Evolutionary conservation across 2,329 filamentous ascomycete genomes (phyloP).

Genomic region (Monilinia fructicola): DNA sequence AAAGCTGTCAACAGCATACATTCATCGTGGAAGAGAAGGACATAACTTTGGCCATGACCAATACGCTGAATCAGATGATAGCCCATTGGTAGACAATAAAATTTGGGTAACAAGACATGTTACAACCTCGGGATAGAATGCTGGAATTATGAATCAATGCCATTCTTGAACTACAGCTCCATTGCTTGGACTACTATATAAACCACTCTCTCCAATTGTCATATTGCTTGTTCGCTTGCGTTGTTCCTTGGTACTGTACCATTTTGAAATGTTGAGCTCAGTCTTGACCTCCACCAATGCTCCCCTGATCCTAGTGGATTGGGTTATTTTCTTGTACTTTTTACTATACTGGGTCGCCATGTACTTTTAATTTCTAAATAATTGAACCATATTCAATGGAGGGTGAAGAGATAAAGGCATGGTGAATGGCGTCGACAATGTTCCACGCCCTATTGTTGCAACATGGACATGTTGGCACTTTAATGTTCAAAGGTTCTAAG

Average conservation of each 20-base stretch:
- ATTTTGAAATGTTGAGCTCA: neutral
- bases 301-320: neutral
- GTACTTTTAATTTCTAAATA: too few relatives aligned
- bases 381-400: too few relatives aligned
- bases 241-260: neutral
- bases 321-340: neutral
- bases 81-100: neutral
- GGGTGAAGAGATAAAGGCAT: neutral
- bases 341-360: too few relatives aligned
- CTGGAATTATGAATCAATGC: neutral
- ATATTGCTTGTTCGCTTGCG: neutral
- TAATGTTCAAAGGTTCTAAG: neutral
- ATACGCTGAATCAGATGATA: neutral
- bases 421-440: too few relatives aligned
- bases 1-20: neutral
- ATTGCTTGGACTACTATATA: neutral
- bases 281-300: neutral
- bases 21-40: neutral
- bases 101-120: constrained; percentile 13
- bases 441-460: too few relatives aligned
- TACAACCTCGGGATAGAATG: neutral
- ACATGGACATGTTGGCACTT: neutral
- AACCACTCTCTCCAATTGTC: too few relatives aligned
- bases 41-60: neutral
- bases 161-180: neutral